Evolutionary conservation across 2,329 filamentous ascomycete species (phyloP).

Genomic region (Neofusicoccum ribis): DNA sequence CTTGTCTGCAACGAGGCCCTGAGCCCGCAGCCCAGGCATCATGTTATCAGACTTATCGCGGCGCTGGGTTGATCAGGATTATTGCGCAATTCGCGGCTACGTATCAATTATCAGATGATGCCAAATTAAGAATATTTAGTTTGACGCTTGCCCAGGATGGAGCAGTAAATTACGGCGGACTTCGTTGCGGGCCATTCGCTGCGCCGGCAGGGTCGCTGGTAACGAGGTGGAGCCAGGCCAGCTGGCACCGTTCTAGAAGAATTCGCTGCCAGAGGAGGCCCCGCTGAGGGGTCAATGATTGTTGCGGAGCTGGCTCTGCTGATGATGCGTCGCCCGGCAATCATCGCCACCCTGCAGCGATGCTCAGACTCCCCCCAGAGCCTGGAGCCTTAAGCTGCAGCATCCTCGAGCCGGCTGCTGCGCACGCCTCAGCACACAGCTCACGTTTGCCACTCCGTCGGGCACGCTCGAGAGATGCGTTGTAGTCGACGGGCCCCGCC

Average conservation of each 20-base stretch:
- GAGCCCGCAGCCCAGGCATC: neutral
- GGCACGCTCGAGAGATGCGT: slow-evolving; percentile 1
- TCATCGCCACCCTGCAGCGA: neutral
- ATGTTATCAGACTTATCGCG: neutral
- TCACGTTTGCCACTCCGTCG: slow-evolving; percentile 8
- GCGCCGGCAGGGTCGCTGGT: neutral
- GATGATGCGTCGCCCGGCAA: slow-evolving; percentile 15
- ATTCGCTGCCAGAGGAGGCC: neutral
- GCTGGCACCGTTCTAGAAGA: slow-evolving; percentile 13
- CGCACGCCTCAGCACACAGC: neutral
- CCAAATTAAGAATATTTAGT: slow-evolving; percentile 8
- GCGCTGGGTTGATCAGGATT: neutral
- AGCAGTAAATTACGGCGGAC: neutral
- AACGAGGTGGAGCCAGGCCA: slow-evolving; percentile 3
- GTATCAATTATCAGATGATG: slow-evolving; percentile 16
- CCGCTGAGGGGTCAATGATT: slow-evolving; percentile 7
- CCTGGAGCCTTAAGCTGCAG: slow-evolving; percentile 12
- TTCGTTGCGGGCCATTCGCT: slow-evolving; percentile 7
- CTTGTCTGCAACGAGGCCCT: neutral
- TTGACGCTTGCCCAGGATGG: neutral
- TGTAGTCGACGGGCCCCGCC: slow-evolving; percentile 5
- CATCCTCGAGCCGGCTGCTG: slow-evolving; percentile 11
- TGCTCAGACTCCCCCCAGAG: neutral
- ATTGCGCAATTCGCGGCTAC: slow-evolving; percentile 14
- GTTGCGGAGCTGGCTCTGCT: neutral